Percentiles rank a stretch among this genome's conserved stretches.
phyloP scores from a whole-genome alignment of 2,329 filamentous ascomycete genomes.

The Fusarium sp. region DNA sequence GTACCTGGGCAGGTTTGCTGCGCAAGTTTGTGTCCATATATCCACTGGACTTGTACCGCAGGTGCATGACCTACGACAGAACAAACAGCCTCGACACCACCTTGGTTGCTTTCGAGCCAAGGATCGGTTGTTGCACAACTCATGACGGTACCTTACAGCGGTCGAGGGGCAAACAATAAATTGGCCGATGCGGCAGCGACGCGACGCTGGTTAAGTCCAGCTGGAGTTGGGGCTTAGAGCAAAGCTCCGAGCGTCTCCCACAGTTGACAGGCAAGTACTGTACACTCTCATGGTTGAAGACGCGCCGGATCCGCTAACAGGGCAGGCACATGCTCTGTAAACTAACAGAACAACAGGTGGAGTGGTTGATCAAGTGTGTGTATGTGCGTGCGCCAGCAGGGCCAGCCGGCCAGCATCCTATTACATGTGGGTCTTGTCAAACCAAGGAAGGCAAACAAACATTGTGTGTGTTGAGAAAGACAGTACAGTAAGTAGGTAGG shows the following conservation, averaged over 20 bases:
- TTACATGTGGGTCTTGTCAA: conserved; percentile 15
- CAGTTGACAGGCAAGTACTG: no score
- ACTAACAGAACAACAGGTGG: conserved; percentile 8
- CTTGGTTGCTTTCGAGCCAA: conserved; percentile 2
- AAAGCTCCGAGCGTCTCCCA: conserved; percentile 10
- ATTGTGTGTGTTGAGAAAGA: conserved; percentile 4
- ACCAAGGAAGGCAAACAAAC: conserved; percentile 23
- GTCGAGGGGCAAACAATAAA: conserved; percentile 29
- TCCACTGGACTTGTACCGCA: not conserved
- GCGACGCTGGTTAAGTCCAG: conserved; percentile 25
- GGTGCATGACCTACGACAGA: not conserved
- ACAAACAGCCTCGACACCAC: conserved; percentile 13
- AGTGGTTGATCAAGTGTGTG: conserved; percentile 26
- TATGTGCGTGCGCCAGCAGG: conserved; percentile 17
- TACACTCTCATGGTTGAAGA: no score
- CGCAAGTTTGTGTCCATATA: not conserved
- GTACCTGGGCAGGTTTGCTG: not conserved
- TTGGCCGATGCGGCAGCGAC: conserved; percentile 31
- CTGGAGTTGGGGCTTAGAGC: conserved; percentile 14
- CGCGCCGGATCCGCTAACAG: no score
- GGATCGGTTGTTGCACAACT: conserved; percentile 22
- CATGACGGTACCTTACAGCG: conserved; percentile 40
- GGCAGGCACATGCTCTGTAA: conserved; percentile 1
- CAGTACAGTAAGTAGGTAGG: not conserved
- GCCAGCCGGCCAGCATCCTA: conserved; percentile 1